These are phyloP conservation scores for Calocybe gangraenosa DNA, from an alignment of 768 basidiomycete genomes.

Conservation along the genomic window DNA sequence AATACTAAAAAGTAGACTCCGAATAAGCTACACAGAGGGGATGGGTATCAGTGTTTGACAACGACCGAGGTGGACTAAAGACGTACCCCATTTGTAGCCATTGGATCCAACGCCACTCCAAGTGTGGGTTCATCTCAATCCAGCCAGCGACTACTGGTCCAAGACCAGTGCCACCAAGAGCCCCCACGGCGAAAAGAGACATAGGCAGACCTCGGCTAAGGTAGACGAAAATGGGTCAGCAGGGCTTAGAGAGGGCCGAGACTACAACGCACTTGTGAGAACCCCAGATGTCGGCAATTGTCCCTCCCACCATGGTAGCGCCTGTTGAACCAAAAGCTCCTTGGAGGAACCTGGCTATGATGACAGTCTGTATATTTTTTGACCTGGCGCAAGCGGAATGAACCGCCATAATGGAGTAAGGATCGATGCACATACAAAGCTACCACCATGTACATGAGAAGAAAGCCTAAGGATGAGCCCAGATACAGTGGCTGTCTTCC, in stretches of 20 bases:
- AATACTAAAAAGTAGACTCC: slow-evolving; percentile 48
- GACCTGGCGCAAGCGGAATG: slow-evolving; percentile 23
- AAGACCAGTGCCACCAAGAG: slow-evolving; percentile 57
- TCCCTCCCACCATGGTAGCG: slow-evolving; percentile 73
- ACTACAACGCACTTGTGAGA: slow-evolving; percentile 47
- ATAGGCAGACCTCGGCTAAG: slow-evolving; percentile 73
- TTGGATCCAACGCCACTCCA: slow-evolving; percentile 82
- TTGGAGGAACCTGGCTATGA: slow-evolving; percentile 59
- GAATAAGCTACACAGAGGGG: slow-evolving; percentile 34
- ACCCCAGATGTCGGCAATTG: slow-evolving; percentile 66
- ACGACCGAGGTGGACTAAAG: slow-evolving; percentile 1
- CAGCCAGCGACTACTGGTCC: slow-evolving; percentile 64
- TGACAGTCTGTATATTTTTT: slow-evolving; percentile 58
- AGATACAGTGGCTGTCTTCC: slow-evolving; percentile 61
- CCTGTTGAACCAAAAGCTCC: slow-evolving; percentile 69
- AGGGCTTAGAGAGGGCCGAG: background rate
- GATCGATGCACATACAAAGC: slow-evolving; percentile 30
- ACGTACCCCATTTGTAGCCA: slow-evolving; percentile 71
- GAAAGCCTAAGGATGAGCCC: slow-evolving; percentile 43
- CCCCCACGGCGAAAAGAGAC: slow-evolving; percentile 63
- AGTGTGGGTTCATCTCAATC: slow-evolving; percentile 52
- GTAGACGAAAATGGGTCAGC: background rate
- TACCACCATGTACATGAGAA: slow-evolving; percentile 46
- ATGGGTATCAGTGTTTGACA: background rate
- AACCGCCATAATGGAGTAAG: background rate